Conservation (phyloP, 805 yeast species). For the Candida wancherniae region DNA sequence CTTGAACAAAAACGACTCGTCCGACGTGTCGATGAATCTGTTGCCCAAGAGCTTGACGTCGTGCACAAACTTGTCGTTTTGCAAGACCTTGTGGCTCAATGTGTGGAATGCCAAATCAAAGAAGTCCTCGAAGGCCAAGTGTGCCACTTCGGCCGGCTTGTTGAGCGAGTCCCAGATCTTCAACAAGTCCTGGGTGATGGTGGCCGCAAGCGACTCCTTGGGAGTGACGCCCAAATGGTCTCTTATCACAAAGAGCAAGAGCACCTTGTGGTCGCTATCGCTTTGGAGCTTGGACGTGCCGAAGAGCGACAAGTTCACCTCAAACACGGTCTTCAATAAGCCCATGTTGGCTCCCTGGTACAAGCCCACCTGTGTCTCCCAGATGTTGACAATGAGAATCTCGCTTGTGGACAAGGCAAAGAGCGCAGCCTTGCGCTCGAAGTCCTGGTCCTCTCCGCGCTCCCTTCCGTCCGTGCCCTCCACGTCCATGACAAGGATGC, state of each 20-base stretch:
- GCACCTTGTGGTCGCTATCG: conserved; percentile 51
- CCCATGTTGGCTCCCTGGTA: conserved; percentile 99
- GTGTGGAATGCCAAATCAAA: conserved; percentile 82
- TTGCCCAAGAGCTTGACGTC: conserved; percentile 65
- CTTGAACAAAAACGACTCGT: conserved; percentile 47
- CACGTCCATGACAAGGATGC: conserved; percentile 86
- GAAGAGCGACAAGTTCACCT: conserved; percentile 84
- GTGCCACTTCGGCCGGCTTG: conserved; percentile 63
- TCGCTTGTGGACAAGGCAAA: conserved; percentile 93
- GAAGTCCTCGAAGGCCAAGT: conserved; percentile 60
- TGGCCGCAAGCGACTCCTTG: conserved; percentile 58
- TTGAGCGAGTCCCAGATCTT: conserved; percentile 74
- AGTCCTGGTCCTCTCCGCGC: conserved; percentile 97
- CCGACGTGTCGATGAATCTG: conserved; percentile 40
- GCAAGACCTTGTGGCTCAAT: conserved; percentile 80
- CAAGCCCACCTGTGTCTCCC: conserved; percentile 96
- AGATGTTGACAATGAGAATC: conserved; percentile 82
- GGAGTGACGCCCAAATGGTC: conserved; percentile 91
- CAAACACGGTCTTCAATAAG: conserved; percentile 88
- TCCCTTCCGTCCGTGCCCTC: conserved; percentile 99
- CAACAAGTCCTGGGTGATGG: conserved; percentile 65
- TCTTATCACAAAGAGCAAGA: conserved; percentile 81
- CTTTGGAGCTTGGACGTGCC: conserved; percentile 42
- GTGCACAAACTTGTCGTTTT: conserved; percentile 60
- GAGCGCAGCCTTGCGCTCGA: conserved; percentile 92